These are phyloP conservation scores for Pleoardoris graminearum DNA, from an alignment of 2,329 filamentous ascomycete species.

Conservation along the genomic window DNA sequence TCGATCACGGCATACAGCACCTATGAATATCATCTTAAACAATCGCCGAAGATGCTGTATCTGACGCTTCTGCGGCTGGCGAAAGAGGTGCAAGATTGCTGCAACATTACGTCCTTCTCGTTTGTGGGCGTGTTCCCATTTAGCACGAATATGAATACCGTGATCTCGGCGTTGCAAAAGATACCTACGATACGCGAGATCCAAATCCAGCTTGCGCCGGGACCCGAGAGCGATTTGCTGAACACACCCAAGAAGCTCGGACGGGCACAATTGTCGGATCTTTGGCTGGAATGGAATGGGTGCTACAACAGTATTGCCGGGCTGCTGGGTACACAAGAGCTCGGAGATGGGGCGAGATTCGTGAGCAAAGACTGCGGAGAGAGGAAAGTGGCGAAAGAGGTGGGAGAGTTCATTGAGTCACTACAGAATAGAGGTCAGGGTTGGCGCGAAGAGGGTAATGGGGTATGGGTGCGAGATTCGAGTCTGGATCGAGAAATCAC, in stretches of 20 bases:
- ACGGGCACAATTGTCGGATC: conserved; percentile 48
- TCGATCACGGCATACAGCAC: conserved; percentile 71
- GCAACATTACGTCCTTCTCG: conserved; percentile 52
- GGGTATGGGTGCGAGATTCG: conserved; percentile 28
- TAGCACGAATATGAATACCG: conserved; percentile 57
- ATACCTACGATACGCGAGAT: conserved; percentile 40
- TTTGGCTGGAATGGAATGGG: conserved; percentile 45
- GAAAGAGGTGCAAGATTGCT: conserved; percentile 29
- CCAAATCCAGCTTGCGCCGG: conserved; percentile 49
- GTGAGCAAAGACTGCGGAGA: conserved; percentile 31
- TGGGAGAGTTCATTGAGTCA: conserved; percentile 28
- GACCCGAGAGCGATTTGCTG: conserved; percentile 45
- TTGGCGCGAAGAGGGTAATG: conserved; percentile 27
- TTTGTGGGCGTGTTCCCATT: conserved; percentile 72
- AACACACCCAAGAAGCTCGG: conserved; percentile 44
- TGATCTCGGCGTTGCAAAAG: conserved; percentile 29
- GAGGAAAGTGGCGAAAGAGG: conserved; percentile 22
- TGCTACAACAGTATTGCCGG: conserved; percentile 32
- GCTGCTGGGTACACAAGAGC: conserved; percentile 28
- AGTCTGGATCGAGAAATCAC: conserved; percentile 7
- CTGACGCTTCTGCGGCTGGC: conserved; percentile 47
- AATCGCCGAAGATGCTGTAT: conserved; percentile 64
- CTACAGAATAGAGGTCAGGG: conserved; percentile 25
- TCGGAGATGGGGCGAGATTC: conserved; percentile 26
- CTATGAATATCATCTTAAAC: conserved; percentile 71